Conservation (phyloP, 2,329 filamentous ascomycete genomes). For the Penicillium sp. region DNA sequence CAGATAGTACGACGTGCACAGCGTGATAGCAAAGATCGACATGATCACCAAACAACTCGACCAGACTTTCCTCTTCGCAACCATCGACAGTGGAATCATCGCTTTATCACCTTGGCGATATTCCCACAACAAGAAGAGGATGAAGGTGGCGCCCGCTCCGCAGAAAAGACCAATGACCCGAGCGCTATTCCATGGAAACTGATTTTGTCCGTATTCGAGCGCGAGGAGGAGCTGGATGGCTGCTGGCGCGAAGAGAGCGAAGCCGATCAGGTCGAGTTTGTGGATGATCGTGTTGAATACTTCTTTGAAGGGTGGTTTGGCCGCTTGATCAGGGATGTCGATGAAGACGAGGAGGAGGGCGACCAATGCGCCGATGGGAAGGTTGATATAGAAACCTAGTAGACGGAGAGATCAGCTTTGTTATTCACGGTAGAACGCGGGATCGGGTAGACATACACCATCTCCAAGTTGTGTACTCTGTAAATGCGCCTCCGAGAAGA, state of each 20-base stretch:
- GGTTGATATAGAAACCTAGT: constrained; percentile 46
- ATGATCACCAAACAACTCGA: constrained; percentile 19
- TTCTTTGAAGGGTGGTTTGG: constrained; percentile 16
- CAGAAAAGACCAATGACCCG: constrained; percentile 52
- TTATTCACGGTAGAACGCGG: background rate
- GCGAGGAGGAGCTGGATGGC: constrained; percentile 50
- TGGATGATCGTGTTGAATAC: constrained; percentile 10
- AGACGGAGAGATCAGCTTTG: background rate
- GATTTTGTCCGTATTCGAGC: constrained; percentile 49
- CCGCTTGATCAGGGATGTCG: constrained; percentile 19
- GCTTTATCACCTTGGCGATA: constrained; percentile 45
- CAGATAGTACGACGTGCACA: constrained; percentile 17
- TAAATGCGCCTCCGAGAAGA: constrained; percentile 23
- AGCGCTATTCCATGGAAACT: constrained; percentile 40
- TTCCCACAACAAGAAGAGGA: constrained; percentile 45
- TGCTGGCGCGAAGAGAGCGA: constrained; percentile 31
- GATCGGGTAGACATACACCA: constrained; percentile 20
- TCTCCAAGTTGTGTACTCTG: constrained; percentile 23
- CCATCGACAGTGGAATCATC: constrained; percentile 43
- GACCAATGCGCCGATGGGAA: constrained; percentile 40
- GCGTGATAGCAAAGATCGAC: constrained; percentile 10
- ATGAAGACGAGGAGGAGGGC: constrained; percentile 33
- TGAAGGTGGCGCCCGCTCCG: constrained; percentile 42
- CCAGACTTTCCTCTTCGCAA: constrained; percentile 42
- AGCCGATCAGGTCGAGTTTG: constrained; percentile 27